Percentiles rank a stretch among this genome's conserved stretches.
phyloP scores from a whole-genome alignment of 768 basidiomycete genomes.

The Calocera viscosa region DNA sequence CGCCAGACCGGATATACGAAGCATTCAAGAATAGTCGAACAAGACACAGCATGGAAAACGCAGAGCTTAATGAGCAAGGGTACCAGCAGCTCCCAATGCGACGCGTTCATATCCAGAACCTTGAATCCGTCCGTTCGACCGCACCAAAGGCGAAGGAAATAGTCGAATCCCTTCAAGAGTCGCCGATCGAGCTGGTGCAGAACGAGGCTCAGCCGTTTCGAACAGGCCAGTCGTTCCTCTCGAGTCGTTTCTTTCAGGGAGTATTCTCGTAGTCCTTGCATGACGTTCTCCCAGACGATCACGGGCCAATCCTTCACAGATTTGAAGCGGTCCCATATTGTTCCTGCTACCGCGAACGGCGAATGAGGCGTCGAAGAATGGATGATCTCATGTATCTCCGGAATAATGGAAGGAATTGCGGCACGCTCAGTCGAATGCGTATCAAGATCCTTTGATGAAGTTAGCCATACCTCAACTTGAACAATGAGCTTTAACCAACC shows the following conservation, averaged over 20 bases:
- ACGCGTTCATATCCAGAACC: neutral
- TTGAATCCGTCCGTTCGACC: neutral
- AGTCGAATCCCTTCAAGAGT: neutral
- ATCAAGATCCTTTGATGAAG: neutral
- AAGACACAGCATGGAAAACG: neutral
- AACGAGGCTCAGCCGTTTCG: neutral
- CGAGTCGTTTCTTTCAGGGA: neutral
- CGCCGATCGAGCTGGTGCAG: neutral
- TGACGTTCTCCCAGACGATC: slow-evolving; percentile 1
- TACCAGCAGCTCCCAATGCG: neutral
- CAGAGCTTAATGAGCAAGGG: slow-evolving; percentile 1
- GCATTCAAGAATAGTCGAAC: neutral
- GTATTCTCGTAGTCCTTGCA: neutral
- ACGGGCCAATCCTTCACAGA: neutral
- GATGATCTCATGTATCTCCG: neutral
- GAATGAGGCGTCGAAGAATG: neutral
- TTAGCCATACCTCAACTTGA: neutral
- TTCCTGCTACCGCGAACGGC: neutral
- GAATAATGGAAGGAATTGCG: neutral
- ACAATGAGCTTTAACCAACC: neutral
- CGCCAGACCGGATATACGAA: slow-evolving; percentile 3
- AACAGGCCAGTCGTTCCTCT: neutral
- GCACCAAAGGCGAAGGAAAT: neutral
- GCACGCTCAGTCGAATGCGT: neutral
- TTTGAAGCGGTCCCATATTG: neutral